Evolutionary conservation across 371 early-diverging fungal species (phyloP).

Genomic region (Parasitella parasitica): DNA sequence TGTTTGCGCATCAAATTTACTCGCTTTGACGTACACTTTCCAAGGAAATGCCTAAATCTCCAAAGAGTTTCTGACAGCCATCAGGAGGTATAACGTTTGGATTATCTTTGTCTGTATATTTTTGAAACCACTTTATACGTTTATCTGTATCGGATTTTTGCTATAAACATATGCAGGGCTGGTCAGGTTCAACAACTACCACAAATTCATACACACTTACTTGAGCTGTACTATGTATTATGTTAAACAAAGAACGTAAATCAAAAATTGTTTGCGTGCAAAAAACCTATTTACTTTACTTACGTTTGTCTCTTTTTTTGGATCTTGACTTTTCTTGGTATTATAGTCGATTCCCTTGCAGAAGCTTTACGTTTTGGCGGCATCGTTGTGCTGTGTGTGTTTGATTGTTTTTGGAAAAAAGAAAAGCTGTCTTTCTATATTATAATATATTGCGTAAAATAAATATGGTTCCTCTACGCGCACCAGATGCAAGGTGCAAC

Average conservation of each 20-base stretch:
- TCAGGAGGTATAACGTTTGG: conserved; percentile 29
- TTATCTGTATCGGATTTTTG: background rate
- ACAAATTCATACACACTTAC: background rate
- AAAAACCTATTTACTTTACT: background rate
- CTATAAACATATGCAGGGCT: too few species aligned
- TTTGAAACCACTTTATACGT: conserved; percentile 22
- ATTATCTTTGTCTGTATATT: conserved; percentile 28
- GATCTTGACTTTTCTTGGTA: conserved; percentile 6
- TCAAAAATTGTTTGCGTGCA: background rate
- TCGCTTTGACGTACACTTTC: conserved; percentile 27
- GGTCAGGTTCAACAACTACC: background rate
- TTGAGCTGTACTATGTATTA: background rate
- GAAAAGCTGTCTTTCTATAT: background rate
- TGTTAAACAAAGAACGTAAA: background rate
- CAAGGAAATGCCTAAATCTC: conserved; percentile 28
- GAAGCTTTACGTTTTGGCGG: conserved; percentile 24
- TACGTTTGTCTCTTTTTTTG: background rate
- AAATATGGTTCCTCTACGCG: too few species aligned
- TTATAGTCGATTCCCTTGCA: background rate
- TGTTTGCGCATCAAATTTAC: background rate
- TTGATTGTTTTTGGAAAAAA: background rate
- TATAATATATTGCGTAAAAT: too few species aligned
- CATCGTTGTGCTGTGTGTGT: conserved; percentile 8
- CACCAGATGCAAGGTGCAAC: too few species aligned
- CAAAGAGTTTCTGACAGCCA: conserved; percentile 37